A percentile compares a stretch with the other conserved stretches of the same genome.
Evolutionary conservation across 2,329 filamentous ascomycete genomes (phyloP).

Genomic region (Xylariales sp.): DNA sequence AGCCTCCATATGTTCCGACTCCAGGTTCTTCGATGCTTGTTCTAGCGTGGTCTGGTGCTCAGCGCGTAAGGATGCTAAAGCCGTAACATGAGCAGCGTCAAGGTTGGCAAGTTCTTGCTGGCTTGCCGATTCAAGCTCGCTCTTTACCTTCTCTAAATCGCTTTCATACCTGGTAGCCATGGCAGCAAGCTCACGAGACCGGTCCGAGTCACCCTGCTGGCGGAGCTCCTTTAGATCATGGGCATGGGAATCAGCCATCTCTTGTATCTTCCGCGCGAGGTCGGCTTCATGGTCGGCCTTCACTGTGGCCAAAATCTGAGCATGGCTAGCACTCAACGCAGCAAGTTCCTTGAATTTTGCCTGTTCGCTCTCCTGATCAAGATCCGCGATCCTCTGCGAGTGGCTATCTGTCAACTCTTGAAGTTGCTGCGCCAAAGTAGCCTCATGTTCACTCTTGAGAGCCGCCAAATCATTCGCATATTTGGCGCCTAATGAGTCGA

Average conservation of each 20-base stretch:
- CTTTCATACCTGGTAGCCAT: conserved; percentile 30
- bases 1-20: conserved; percentile 41
- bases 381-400: conserved; percentile 38
- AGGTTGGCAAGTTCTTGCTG: conserved; percentile 30
- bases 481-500: conserved; percentile 37
- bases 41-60: conserved; percentile 42
- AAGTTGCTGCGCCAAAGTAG: conserved; percentile 33
- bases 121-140: conserved; percentile 32
- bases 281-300: conserved; percentile 41
- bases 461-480: conserved; percentile 37
- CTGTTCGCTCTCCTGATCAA: conserved; percentile 38
- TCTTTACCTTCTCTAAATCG: conserved; percentile 34
- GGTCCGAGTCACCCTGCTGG: conserved; percentile 35
- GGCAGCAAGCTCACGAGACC: conserved; percentile 39
- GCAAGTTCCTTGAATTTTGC: conserved; percentile 39
- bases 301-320: conserved; percentile 37
- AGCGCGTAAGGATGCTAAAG: conserved; percentile 40
- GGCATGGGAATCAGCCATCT: conserved; percentile 36
- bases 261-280: conserved; percentile 40
- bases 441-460: conserved; percentile 36
- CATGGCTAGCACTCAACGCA: conserved; percentile 37
- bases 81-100: conserved; percentile 37
- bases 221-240: conserved; percentile 40
- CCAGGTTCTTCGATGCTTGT: conserved; percentile 35
- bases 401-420: conserved; percentile 37